phyloP scores from a whole-genome alignment of 192 early-diverging fungal genomes.

The Backusella macrospora region DNA sequence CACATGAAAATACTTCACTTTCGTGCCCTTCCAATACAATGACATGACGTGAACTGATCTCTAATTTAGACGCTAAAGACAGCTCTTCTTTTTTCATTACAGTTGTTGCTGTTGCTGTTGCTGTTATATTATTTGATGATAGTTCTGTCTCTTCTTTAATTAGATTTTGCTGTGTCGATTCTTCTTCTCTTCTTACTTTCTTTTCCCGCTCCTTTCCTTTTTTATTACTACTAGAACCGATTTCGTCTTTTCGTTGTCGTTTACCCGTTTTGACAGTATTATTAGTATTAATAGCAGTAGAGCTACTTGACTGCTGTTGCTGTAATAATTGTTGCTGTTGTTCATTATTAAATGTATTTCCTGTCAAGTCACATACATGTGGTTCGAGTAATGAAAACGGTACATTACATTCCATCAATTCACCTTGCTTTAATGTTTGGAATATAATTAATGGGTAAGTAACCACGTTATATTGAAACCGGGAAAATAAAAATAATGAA shows the following conservation, averaged over 20 bases:
- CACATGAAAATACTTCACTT: slow-evolving; percentile 72
- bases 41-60: slow-evolving; percentile 51
- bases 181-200: slow-evolving; percentile 42
- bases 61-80: slow-evolving; percentile 19
- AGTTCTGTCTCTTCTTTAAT: slow-evolving; percentile 9
- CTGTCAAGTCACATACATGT: slow-evolving; percentile 65
- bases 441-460: slow-evolving; percentile 1
- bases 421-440: slow-evolving; percentile 70
- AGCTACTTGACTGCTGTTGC: slow-evolving; percentile 31
- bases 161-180: not conserved
- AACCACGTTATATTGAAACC: not conserved
- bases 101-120: slow-evolving; percentile 17
- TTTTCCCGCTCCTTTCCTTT: slow-evolving; percentile 57
- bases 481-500: not conserved
- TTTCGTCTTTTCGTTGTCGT: slow-evolving; percentile 52
- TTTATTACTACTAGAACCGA: slow-evolving; percentile 20
- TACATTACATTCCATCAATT: slow-evolving; percentile 67
- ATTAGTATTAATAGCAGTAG: not conserved
- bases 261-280: slow-evolving; percentile 23
- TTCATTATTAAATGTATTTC: slow-evolving; percentile 37
- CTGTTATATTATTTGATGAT: not conserved
- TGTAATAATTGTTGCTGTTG: not conserved
- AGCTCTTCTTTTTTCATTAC: not conserved
- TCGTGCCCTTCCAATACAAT: slow-evolving; percentile 68
- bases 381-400: slow-evolving; percentile 69